phyloP scores from a whole-genome alignment of 208 protist species.

The Porcisia hertigi region DNA sequence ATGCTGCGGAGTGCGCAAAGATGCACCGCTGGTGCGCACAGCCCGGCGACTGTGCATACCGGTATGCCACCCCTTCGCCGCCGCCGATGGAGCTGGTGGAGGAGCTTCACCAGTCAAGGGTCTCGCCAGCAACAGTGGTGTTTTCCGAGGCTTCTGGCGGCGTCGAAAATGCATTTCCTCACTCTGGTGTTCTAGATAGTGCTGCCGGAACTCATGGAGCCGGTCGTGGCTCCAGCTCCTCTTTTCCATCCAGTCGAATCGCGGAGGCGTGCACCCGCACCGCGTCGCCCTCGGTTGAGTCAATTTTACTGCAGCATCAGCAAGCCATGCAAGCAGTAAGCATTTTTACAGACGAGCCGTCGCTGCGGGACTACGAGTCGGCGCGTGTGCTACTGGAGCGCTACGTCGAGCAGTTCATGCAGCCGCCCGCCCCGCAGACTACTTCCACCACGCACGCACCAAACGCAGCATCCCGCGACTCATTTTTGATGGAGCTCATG shows the following conservation, averaged over 20 bases:
- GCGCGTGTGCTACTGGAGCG: slow-evolving; percentile 43
- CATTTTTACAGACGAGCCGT: slow-evolving; percentile 32
- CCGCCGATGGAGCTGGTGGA: slow-evolving; percentile 54
- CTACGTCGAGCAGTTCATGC: slow-evolving; percentile 42
- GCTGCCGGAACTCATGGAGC: too few species aligned
- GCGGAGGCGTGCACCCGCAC: neutral
- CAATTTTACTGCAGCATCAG: slow-evolving; percentile 61
- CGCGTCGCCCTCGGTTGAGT: slow-evolving; percentile 40
- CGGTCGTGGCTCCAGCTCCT: neutral
- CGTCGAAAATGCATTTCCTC: neutral
- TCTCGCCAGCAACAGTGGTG: slow-evolving; percentile 2
- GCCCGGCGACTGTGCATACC: slow-evolving; percentile 53
- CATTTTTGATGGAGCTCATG: slow-evolving; percentile 35
- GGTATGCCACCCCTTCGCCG: slow-evolving; percentile 48
- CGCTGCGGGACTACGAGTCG: slow-evolving; percentile 35
- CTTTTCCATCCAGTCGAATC: neutral
- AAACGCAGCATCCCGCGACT: neutral
- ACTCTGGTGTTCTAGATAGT: neutral
- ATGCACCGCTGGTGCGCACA: slow-evolving; percentile 74
- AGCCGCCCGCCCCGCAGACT: neutral
- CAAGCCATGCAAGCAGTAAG: slow-evolving; percentile 41
- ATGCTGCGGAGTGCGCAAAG: slow-evolving; percentile 68
- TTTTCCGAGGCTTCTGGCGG: neutral
- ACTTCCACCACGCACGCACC: neutral
- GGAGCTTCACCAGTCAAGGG: neutral